Evolutionary conservation across 768 basidiomycete species (phyloP), one percentile per base, ranked within the genome.

Genomic region (Chalciporus pseudorubinellus): DNA sequence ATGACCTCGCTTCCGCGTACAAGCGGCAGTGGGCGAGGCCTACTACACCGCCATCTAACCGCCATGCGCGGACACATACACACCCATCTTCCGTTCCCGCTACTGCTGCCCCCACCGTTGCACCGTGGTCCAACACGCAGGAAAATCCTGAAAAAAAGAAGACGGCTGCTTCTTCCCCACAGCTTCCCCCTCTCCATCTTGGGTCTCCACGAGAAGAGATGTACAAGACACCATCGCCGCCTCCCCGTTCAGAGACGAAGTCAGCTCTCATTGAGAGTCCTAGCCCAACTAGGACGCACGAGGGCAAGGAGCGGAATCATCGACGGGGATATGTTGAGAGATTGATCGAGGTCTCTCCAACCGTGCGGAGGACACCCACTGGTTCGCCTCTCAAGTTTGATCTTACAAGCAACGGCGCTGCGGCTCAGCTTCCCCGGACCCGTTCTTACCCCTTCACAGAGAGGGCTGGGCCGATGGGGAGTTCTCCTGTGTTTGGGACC

Each of bases 271-370:
- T 33, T 6, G 55, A 59, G 4, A 58, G 56, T 38, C 56, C 58
- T 18, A 49, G 21, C 24, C 59, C 43, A 13, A 45, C 53, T 12
- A 54, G 21, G 36, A 41, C 44, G 16, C 55, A 36, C 18, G 62
- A 59, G 31, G 53, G 49, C 33, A 58, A 54, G 39, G 59, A 56
- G 39, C 66, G 83, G 47, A 76, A 83, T 55, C 86, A 86, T 63
- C 76, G 75, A 51, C 75, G 84, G 9, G 80, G 84, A 6, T 82
- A 81, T 60, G 76, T 80, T 49, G 81, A 84, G 53, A 52, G 71
- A 22, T 57, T 53, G 42, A 58, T 68, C n/a, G 61, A 69, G 34
- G 65, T 44, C 22, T 58, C 66, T 16, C 62, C 67, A 5, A 59
- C 51, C 14, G 48, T 80, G 50, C 75, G 70, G 54, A 68, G 64